Conservation (phyloP, 2,329 filamentous ascomycete species). For the Ophiosphaerella herpotricha region DNA sequence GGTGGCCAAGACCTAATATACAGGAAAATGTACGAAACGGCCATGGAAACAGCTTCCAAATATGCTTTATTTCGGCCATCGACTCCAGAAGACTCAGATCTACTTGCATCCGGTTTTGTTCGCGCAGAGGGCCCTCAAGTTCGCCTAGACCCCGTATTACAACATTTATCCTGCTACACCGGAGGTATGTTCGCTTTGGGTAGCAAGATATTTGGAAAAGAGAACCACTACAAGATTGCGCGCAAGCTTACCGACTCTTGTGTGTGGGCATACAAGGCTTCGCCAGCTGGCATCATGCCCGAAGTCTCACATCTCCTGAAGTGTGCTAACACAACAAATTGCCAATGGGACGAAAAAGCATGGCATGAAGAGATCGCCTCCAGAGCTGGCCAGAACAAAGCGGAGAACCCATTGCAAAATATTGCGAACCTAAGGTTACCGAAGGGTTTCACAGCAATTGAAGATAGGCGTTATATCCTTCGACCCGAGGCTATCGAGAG, state of each 20-base stretch:
- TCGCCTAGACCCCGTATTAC: conserved; percentile 55
- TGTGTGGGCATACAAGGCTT: conserved; percentile 65
- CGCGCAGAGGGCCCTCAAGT: conserved; percentile 37
- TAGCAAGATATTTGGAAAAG: conserved; percentile 60
- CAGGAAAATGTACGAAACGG: conserved; percentile 61
- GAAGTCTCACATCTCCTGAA: conserved; percentile 60
- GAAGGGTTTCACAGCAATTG: conserved; percentile 50
- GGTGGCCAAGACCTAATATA: conserved; percentile 54
- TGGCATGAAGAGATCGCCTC: conserved; percentile 52
- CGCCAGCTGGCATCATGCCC: conserved; percentile 64
- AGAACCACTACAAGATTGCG: conserved; percentile 60
- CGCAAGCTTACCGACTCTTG: conserved; percentile 63
- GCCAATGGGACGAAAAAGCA: conserved; percentile 59
- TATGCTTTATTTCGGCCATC: conserved; percentile 57
- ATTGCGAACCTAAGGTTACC: conserved; percentile 49
- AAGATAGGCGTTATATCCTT: conserved; percentile 53
- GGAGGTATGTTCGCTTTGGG: conserved; percentile 67
- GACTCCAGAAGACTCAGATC: conserved; percentile 51
- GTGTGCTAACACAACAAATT: conserved; percentile 50
- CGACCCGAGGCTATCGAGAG: conserved; percentile 64
- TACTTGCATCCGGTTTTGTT: conserved; percentile 53
- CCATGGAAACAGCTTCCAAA: conserved; percentile 49
- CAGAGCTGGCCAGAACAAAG: conserved; percentile 25
- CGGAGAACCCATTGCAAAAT: conserved; percentile 40
- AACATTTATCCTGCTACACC: conserved; percentile 64